Percentiles rank a stretch among this genome's conserved stretches.
phyloP scores from a whole-genome alignment of 495 filamentous ascomycete genomes.

The Aspergillus sparsus region DNA sequence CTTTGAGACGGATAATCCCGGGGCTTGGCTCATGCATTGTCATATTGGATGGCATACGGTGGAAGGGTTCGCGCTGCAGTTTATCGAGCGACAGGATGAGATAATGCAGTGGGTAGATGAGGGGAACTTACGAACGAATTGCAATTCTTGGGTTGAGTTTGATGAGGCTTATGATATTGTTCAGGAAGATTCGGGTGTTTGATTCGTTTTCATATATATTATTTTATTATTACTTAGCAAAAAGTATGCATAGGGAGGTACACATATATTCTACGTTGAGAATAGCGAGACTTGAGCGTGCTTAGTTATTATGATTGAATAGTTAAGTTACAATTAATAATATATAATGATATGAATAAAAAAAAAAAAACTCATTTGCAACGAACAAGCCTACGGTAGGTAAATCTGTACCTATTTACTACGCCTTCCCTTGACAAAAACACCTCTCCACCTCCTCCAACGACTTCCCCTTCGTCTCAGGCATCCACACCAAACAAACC shows the following conservation, averaged over 20 bases:
- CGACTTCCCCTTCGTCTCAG: conserved; percentile 58
- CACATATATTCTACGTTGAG: too few species aligned
- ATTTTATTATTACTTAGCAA: too few species aligned
- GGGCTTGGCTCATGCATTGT: conserved; percentile 56
- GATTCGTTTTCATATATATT: neutral
- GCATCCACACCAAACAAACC: conserved; percentile 57
- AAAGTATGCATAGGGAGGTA: too few species aligned
- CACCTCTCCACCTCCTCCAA: conserved; percentile 60
- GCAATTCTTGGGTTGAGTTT: conserved; percentile 22
- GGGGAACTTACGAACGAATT: conserved; percentile 12
- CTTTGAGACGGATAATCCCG: conserved; percentile 56
- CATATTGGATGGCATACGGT: conserved; percentile 53
- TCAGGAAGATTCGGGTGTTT: conserved; percentile 16
- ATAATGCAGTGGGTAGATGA: conserved; percentile 21
- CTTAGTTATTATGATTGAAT: too few species aligned
- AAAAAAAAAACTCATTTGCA: too few species aligned
- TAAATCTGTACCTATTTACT: too few species aligned
- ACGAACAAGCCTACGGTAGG: too few species aligned
- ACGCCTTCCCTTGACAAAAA: conserved; percentile 49
- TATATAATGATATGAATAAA: too few species aligned
- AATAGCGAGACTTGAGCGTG: too few species aligned
- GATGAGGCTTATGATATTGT: conserved; percentile 5
- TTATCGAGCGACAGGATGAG: conserved; percentile 44
- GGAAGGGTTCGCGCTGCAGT: conserved; percentile 48
- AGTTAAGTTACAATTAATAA: too few species aligned